Evolutionary conservation across 768 basidiomycete species (phyloP).

Genomic region (Kwoniella pini): DNA sequence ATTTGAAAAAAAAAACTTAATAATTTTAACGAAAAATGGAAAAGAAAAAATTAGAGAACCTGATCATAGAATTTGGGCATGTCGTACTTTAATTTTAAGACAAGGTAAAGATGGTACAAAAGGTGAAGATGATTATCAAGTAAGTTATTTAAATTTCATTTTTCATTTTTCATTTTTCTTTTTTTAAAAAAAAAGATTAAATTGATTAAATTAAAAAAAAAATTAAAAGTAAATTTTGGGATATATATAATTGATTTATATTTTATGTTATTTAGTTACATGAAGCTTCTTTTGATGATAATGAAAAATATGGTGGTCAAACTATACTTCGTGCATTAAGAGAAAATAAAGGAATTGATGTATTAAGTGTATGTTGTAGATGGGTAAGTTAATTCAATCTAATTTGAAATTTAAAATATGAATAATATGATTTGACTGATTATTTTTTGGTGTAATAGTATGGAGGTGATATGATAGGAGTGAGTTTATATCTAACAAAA

Average conservation of each 20-base stretch:
- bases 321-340: slow-evolving; percentile 33
- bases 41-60: slow-evolving; percentile 45
- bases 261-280: slow-evolving; percentile 23
- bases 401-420: not conserved
- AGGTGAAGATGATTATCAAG: slow-evolving; percentile 49
- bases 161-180: too few species aligned
- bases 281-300: slow-evolving; percentile 43
- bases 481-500: slow-evolving; percentile 14
- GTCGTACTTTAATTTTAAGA: slow-evolving; percentile 34
- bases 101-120: slow-evolving; percentile 47
- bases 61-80: slow-evolving; percentile 52
- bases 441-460: slow-evolving; percentile 27
- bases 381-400: slow-evolving; percentile 47
- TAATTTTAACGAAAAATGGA: slow-evolving; percentile 18
- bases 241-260: too few species aligned
- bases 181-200: too few species aligned
- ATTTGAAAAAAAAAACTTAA: slow-evolving; percentile 37
- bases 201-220: too few species aligned
- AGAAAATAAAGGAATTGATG: slow-evolving; percentile 41
- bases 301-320: slow-evolving; percentile 48
- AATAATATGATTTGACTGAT: not conserved
- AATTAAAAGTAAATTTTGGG: too few species aligned
- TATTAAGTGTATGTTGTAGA: slow-evolving; percentile 42
- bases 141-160: not conserved
- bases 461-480: slow-evolving; percentile 50